Evolutionary conservation across 164 flowering plant genomes (phyloP).

Genomic region (Platanus orientalis): DNA sequence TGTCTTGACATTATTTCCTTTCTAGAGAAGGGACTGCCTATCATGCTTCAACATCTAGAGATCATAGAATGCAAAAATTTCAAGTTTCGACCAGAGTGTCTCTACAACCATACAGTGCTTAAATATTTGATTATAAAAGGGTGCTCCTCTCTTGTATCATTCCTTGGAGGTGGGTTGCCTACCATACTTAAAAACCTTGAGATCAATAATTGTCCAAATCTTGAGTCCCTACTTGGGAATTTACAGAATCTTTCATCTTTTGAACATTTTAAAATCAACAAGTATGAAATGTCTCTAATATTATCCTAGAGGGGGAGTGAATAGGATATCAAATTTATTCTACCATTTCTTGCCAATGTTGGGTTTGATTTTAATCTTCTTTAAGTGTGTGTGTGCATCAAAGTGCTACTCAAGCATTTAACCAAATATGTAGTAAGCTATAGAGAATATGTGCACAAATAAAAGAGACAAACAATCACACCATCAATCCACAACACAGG

Average conservation of each 20-base stretch:
- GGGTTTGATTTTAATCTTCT: no score
- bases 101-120: constrained; percentile 4
- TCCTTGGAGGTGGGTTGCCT: constrained; percentile 9
- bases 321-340: no score
- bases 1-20: background rate
- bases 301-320: no score
- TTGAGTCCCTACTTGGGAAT: background rate
- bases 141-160: constrained; percentile 10
- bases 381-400: no score
- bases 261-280: background rate
- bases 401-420: no score
- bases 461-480: no score
- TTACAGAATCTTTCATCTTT: background rate
- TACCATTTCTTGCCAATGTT: no score
- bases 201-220: background rate
- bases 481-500: no score
- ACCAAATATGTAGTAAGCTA: no score
- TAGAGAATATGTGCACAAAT: no score
- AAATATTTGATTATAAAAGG: constrained; percentile 13
- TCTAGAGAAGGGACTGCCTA: background rate
- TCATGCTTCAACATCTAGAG: background rate
- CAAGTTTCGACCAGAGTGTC: background rate
- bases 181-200: background rate
- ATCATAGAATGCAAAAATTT: background rate
- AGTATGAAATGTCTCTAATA: no score